Evolutionary conservation across 345 rosid species (phyloP), one percentile per base, ranked within the genome.

Genomic region (Garcia nutans): DNA sequence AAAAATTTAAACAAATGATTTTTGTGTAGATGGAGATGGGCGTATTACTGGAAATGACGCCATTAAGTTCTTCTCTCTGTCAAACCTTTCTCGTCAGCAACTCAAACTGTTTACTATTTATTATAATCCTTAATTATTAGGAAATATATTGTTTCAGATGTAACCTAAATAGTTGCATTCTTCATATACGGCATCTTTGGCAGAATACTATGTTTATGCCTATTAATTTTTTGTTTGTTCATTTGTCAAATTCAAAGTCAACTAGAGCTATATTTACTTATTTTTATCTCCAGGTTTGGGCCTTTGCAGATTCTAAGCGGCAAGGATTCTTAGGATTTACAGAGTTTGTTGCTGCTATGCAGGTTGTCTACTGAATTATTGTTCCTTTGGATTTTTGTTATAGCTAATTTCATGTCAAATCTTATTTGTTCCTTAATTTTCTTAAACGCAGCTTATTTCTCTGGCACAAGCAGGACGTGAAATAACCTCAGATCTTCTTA

Each of bases 1-100:
- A 23, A 22, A 59, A 23, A 23, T 10, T 59, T 59, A 10, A 22
- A 23, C 11, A 11, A 45, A 15, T 22, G 26, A 9, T 70, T 24
- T 16, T 37, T 45, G 28, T 24, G 62, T 63, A 92, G 97, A 94
- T 63, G 94, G 92, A 66, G 98, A 94, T 56, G 96, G 97, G 13
- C 93, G 97, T 47, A 76, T 94, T 71, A 88, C 91, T 8, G 97
- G 97, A 49, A 86, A 83, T 52, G 97, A 93, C 65, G 97, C 97
- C 28, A 91, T 90, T 0, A 86, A 85, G 82, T 92, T 95, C 89
- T 92, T 94, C 75, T 73, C 92, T 19, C 77, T 90, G 90, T 89
- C 97, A 33, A 92, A 91, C 65, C 93, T 95, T 73, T 87, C 96
- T 75, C 97, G 99, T 16, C 92, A 83, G 61, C 90, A 95, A 83